Evolutionary conservation across 129 eudicot species (phyloP), one percentile per base, ranked within the genome.

Genomic region (Erigeron canadensis): DNA sequence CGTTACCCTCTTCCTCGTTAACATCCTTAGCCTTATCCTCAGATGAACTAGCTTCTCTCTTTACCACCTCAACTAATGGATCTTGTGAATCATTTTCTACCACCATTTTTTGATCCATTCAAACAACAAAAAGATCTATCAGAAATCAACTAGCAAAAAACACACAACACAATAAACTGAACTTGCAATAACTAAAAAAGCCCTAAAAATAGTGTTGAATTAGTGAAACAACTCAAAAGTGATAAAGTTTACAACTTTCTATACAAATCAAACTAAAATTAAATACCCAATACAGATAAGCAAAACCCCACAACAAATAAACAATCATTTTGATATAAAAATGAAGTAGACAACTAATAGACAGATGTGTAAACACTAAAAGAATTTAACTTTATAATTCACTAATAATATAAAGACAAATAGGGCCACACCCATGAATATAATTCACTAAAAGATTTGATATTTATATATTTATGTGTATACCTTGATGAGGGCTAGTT

Each of bases 71-170:
- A 8, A 61, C 75, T 59, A 56, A 59, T 0, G 78, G 77, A 61
- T 82, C 90, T 70, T 63, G 88, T 12, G 86, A 72, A 13, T 83
- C 95, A 79, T 79, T 82, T 71, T 77, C 96, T 47, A 80, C 97
- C 83, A 74, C 65, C 82, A 82, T 59, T 43, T 42, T 51, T 76
- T 62, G 77, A 83, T 75, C 84, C 77, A 85, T 78, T 70, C 6
- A 71, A 70, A 65, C 48, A 79, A 15, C 8, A 54, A 61, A 77
- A 78, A 63, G 72, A 70, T 56, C 74, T 38, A 56, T 48, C 53
- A 55, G 21, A 55, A 53, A 69, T 42, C 39, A 63, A 59, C 54
- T 65, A 56, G 61, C 43, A 69, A 28, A 28, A 28, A 28, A 28
- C 34, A 28, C 34, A 28, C 34, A 28, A 28, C 12, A 8, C 46